These are phyloP conservation scores for Corchorus olitorius DNA, from an alignment of 345 rosid genomes.

Conservation along the genomic window DNA sequence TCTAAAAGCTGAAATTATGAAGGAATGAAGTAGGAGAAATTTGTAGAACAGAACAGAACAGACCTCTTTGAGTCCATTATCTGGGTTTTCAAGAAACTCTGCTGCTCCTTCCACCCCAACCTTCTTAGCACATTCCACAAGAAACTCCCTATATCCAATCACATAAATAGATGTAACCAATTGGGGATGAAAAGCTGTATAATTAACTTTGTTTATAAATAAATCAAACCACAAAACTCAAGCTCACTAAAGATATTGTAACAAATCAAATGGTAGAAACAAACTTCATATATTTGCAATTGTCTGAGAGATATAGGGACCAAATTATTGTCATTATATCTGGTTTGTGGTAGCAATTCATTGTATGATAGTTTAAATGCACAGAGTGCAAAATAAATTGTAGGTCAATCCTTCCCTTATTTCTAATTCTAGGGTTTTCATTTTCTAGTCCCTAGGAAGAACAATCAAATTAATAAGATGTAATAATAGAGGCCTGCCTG, in stretches of 20 bases:
- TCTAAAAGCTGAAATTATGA: background rate
- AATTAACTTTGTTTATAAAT: background rate
- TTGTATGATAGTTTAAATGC: background rate
- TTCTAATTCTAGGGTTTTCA: background rate
- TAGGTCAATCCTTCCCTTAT: background rate
- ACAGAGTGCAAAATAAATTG: background rate
- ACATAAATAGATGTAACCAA: background rate
- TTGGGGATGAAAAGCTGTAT: background rate
- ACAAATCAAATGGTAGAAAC: too few species aligned
- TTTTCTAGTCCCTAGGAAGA: background rate
- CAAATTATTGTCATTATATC: background rate
- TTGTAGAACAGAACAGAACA: background rate
- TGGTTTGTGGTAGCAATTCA: background rate
- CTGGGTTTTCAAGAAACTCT: constrained; percentile 73
- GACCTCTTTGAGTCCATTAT: constrained; percentile 69
- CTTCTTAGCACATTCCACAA: constrained; percentile 71
- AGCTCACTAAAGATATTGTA: background rate
- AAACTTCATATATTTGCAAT: background rate
- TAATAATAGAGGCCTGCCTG: background rate
- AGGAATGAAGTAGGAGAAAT: background rate
- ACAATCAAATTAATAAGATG: background rate
- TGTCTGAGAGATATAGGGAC: background rate
- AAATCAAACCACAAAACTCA: background rate
- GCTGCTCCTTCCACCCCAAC: constrained; percentile 82
- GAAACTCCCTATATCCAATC: constrained; percentile 61